Evolutionary conservation across 2,329 filamentous ascomycete genomes (phyloP).

Genomic region (Penicillium crustosum): DNA sequence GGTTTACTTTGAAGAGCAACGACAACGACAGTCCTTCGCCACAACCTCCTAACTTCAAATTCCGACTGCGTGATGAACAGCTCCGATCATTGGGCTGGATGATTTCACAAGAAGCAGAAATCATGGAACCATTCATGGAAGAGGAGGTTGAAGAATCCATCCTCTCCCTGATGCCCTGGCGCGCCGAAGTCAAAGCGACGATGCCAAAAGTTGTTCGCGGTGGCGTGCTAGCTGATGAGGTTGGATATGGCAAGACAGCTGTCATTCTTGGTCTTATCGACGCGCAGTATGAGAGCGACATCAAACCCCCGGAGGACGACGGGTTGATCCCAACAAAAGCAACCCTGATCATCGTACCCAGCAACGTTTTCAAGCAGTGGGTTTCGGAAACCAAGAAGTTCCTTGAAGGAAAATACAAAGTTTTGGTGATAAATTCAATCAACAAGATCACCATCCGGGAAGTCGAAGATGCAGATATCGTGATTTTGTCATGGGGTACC

Average conservation of each 20-base stretch:
- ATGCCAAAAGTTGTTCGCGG: slow-evolving; percentile 48
- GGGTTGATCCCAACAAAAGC: slow-evolving; percentile 51
- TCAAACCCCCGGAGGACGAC: slow-evolving; percentile 3
- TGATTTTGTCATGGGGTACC: slow-evolving; percentile 56
- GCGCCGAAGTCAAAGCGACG: slow-evolving; percentile 53
- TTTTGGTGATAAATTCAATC: slow-evolving; percentile 49
- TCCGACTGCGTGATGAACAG: slow-evolving; percentile 54
- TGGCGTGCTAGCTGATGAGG: slow-evolving; percentile 63
- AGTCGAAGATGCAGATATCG: slow-evolving; percentile 53
- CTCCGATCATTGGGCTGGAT: slow-evolving; percentile 60
- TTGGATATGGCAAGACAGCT: slow-evolving; percentile 68
- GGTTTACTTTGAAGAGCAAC: slow-evolving; percentile 49
- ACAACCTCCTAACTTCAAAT: slow-evolving; percentile 40
- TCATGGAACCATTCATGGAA: slow-evolving; percentile 46
- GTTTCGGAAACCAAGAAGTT: slow-evolving; percentile 54
- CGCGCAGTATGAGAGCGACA: slow-evolving; percentile 26
- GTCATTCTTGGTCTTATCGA: slow-evolving; percentile 59
- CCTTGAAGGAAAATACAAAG: slow-evolving; percentile 42
- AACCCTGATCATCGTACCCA: slow-evolving; percentile 61
- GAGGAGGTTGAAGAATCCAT: slow-evolving; percentile 59
- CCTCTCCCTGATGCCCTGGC: slow-evolving; percentile 54
- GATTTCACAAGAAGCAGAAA: slow-evolving; percentile 52
- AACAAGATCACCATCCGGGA: slow-evolving; percentile 44
- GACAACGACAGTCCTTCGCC: slow-evolving; percentile 30
- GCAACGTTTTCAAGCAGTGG: slow-evolving; percentile 60